A percentile compares a stretch with the other conserved stretches of the same genome.
Evolutionary conservation across 116 monocot genomes (phyloP).

Genomic region (Posidonia oceanica): DNA sequence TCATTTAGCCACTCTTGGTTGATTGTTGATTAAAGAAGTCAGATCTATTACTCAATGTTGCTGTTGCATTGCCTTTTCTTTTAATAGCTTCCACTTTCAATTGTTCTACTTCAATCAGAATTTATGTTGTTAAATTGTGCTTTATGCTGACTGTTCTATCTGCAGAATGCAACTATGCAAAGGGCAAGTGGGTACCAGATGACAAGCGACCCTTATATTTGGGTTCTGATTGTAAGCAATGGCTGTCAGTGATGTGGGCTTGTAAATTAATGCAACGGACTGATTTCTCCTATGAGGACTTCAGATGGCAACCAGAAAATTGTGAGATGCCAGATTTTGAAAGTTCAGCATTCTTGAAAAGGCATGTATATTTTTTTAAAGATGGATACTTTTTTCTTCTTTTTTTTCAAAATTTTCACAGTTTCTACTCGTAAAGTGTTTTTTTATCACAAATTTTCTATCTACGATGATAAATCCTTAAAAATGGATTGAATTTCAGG

Average conservation of each 20-base stretch:
- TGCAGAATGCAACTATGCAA: conserved; percentile 59
- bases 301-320: conserved; percentile 61
- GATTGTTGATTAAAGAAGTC: too few species aligned
- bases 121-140: too few species aligned
- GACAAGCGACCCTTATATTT: conserved; percentile 63
- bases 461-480: background rate
- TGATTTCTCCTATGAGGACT: conserved; percentile 76
- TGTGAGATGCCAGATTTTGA: conserved; percentile 78
- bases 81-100: too few species aligned
- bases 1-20: too few species aligned
- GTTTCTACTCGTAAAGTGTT: too few species aligned
- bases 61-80: too few species aligned
- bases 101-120: too few species aligned
- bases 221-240: conserved; percentile 78
- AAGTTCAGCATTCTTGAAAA: conserved; percentile 39
- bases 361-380: conserved; percentile 18
- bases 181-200: conserved; percentile 83
- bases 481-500: conserved; percentile 18
- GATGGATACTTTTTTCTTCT: too few species aligned
- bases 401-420: too few species aligned
- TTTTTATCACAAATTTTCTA: background rate
- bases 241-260: conserved; percentile 90
- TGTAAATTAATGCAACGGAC: conserved; percentile 60
- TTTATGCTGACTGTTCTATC: background rate
- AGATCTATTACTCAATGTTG: too few species aligned